Evolutionary conservation across 176 grass and related monocot genomes (phyloP), one percentile per base, ranked within the genome.

Genomic region (Eragrostis curvula): DNA sequence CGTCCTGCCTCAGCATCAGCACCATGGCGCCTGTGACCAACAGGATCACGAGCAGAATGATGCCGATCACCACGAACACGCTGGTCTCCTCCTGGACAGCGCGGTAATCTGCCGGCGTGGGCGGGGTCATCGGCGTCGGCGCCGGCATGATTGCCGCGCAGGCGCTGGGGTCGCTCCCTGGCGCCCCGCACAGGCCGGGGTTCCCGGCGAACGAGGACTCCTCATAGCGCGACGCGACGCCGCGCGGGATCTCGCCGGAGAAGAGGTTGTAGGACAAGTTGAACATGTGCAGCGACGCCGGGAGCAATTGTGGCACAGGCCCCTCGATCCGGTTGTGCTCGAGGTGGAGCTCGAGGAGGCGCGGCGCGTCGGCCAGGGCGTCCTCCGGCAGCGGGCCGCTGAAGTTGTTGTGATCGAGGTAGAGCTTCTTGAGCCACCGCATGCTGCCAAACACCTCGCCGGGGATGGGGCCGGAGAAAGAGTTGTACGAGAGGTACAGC

Each of bases 391-490:
- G 83, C 8, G 74, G 40, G 45, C 92, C 94, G 14, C 72, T 76
- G n/a, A 97, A 36, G 17, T 80, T 21, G 74, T 97, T 97, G 56
- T 71, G 45, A 43, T 94, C 83, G 28, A 97, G 82, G 89, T 93
- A 97, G 81, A 97, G 90, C 83, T 94, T 97, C 86, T 90, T 94
- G 68, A 97, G 92, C 80, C 89, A 87, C 12, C 53, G 28, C 83
- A 94, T 46, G 86, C 63, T 17, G 71, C 15, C 2, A 77, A 97
- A 92, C 23, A 94, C 55, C 12, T 55, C 79, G 47, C 74, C 72
- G 13, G 89, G 95, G 63, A 97, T 23, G 0, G 80, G 56, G 0
- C 95, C 95, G 6, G 85, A 65, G 95, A 90, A 92, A 9, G 14
- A 14, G 79, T 97, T 97, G 70, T 73, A 20, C 3, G 94, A 97